Conservation (phyloP, 768 basidiomycete genomes). For the Boletus reticulatus region DNA sequence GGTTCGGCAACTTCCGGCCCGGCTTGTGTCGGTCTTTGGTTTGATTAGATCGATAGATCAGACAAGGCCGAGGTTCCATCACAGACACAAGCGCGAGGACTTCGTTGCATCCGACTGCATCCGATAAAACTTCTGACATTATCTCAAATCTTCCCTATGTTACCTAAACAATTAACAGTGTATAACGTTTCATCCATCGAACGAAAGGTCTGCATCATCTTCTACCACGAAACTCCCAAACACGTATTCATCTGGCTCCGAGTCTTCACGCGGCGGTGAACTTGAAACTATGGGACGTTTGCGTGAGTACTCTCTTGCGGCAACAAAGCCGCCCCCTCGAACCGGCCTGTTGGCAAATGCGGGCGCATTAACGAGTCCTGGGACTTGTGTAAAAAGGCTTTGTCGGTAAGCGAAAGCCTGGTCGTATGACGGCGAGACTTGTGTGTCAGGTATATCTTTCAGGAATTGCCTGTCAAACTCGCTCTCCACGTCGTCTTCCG, state of each 20-base stretch:
- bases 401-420: conserved; percentile 68
- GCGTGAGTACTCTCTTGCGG: conserved; percentile 32
- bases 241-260: conserved; percentile 61
- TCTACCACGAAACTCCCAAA: conserved; percentile 79
- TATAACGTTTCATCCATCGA: conserved; percentile 21
- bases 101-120: too few species aligned
- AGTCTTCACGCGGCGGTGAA: conserved; percentile 55
- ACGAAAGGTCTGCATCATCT: conserved; percentile 70
- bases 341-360: conserved; percentile 52
- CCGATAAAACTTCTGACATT: not conserved
- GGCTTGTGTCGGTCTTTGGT: not conserved
- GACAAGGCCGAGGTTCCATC: too few species aligned
- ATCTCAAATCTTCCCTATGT: not conserved
- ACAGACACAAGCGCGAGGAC: too few species aligned
- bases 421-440: conserved; percentile 69
- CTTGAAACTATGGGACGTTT: conserved; percentile 45
- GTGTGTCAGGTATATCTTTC: conserved; percentile 61
- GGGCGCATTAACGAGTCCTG: conserved; percentile 39
- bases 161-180: conserved; percentile 6
- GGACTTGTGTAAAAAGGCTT: conserved; percentile 71
- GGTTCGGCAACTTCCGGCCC: conserved; percentile 15
- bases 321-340: conserved; percentile 40
- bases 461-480: conserved; percentile 71
- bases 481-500: conserved; percentile 52
- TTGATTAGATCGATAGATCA: too few species aligned